Evolutionary conservation across 805 yeast genomes (phyloP).

Genomic region (Candida stauntonica): DNA sequence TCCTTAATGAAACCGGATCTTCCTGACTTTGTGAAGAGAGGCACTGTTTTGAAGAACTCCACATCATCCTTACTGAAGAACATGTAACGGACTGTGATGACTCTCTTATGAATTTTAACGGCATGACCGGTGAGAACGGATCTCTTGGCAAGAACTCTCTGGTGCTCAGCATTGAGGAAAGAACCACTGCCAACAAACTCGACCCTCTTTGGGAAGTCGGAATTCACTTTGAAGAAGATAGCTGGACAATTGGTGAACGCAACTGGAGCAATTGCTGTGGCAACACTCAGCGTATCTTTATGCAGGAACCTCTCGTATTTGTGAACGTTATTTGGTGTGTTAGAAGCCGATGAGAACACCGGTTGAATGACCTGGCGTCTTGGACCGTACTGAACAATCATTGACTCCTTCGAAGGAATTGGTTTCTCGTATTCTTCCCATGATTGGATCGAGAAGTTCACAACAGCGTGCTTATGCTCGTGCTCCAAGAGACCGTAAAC

Average conservation of each 20-base stretch:
- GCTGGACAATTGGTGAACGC: constrained; percentile 83
- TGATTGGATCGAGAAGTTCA: constrained; percentile 74
- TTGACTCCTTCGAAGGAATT: constrained; percentile 72
- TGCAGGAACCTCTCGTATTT: constrained; percentile 82
- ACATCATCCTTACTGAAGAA: constrained; percentile 91
- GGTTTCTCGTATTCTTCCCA: constrained; percentile 92
- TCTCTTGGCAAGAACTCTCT: constrained; percentile 82
- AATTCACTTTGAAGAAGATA: constrained; percentile 63
- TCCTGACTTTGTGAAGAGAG: constrained; percentile 88
- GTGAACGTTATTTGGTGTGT: constrained; percentile 79
- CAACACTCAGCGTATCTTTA: constrained; percentile 67
- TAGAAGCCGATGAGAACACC: constrained; percentile 71
- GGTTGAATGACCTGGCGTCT: constrained; percentile 84
- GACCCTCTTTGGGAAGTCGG: constrained; percentile 41
- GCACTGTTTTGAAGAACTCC: constrained; percentile 83
- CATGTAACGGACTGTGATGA: constrained; percentile 94
- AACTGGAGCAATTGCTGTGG: constrained; percentile 85
- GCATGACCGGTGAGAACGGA: constrained; percentile 91
- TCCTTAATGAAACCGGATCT: constrained; percentile 94
- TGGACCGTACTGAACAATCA: constrained; percentile 90
- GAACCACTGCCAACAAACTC: constrained; percentile 88
- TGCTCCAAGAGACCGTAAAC: constrained; percentile 74
- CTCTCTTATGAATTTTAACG: constrained; percentile 87
- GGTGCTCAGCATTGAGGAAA: constrained; percentile 79
- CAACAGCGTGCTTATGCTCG: constrained; percentile 82